Base-by-base conservation (phyloP, 257 asterid species). In the Leonotis leonurus region DNA sequence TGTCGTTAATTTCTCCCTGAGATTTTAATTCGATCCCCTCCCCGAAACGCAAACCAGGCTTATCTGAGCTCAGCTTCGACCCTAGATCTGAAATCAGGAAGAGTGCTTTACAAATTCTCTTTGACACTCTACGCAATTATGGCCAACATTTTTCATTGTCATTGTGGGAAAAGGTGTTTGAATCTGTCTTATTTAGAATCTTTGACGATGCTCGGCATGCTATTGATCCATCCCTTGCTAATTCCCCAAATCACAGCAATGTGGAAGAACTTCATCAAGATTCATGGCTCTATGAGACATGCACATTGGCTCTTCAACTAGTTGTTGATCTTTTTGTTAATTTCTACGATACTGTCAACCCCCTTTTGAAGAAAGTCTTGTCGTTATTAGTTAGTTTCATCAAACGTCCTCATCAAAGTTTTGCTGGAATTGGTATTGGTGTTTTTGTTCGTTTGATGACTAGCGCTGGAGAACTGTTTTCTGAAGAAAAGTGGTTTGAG, bases 401-500 rank as follows among this genome's bases (percentile, higher is more conserved):
- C 75, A 89, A 89, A 75, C 94, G 95, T 24, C 99, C 97, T 69
- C 97, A 89, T 73, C 96, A 87, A 76, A 89, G 94, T 73, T 96
- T 93, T 62, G 99, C 97, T 64, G 92, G 97, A 54, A 85, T 93
- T 60, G 99, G 99, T 55, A 89, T 89, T 77, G 94, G 97, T 76
- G 99, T 97, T 65, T 93, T 89, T 85, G 97, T 93, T 74, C 97
- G 97, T 62, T 78, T 93, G 72, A 89, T 89, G 96, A 89, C 89
- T 83, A 83, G 83, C 73, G 95, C 97, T 27, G 99, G 96, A 63
- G 83, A 81, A 62, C 81, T 89, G 74, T 89, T 93, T 73, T 70
- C 91, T 58, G 97, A 89, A 77, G 95, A 93, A 64, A 89, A 89
- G 79, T 89, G 97, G 97, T 75, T 75, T 30, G 96, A 89, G 64